Percentiles rank a stretch among this genome's conserved stretches.
Evolutionary conservation across 2,329 filamentous ascomycete species (phyloP).

Genomic region (Alternaria sp.): DNA sequence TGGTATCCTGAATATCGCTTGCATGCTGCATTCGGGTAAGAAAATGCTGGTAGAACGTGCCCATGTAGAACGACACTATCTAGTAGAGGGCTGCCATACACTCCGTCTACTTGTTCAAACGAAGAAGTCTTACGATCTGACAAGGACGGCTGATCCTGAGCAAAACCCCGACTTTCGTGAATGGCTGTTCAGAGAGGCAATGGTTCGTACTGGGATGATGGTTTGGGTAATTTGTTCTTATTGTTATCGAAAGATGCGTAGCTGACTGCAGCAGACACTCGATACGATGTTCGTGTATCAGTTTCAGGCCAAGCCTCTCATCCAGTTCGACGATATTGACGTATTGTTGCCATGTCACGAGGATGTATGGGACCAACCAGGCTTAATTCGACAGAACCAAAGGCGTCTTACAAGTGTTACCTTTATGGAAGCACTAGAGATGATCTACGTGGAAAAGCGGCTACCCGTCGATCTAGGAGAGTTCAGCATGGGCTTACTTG

Average conservation of each 20-base stretch:
- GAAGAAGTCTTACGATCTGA: background rate
- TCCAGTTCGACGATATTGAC: slow-evolving; percentile 12
- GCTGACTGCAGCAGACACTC: background rate
- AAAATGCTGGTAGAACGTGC: slow-evolving; percentile 6
- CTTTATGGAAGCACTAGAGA: slow-evolving; percentile 47
- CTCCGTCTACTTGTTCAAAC: slow-evolving; percentile 1
- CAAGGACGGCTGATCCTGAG: background rate
- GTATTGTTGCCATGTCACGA: slow-evolving; percentile 13
- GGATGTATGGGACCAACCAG: slow-evolving; percentile 13
- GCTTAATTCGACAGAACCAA: background rate
- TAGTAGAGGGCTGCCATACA: slow-evolving; percentile 11
- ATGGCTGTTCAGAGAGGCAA: slow-evolving; percentile 4
- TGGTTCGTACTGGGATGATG: slow-evolving; percentile 11
- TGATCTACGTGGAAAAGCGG: slow-evolving; percentile 58
- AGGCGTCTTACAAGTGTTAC: background rate
- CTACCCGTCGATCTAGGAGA: slow-evolving; percentile 55
- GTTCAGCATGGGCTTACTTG: slow-evolving; percentile 56
- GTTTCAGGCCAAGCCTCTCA: slow-evolving; percentile 13
- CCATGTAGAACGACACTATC: background rate
- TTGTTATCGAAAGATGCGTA: background rate
- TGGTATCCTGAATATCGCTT: slow-evolving; percentile 14
- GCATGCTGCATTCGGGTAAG: slow-evolving; percentile 14
- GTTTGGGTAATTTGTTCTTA: slow-evolving; percentile 6
- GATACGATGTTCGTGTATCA: slow-evolving; percentile 14
- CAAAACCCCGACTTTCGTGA: background rate